Conservation (phyloP, 495 filamentous ascomycete species). For the Neurospora pannonica region DNA sequence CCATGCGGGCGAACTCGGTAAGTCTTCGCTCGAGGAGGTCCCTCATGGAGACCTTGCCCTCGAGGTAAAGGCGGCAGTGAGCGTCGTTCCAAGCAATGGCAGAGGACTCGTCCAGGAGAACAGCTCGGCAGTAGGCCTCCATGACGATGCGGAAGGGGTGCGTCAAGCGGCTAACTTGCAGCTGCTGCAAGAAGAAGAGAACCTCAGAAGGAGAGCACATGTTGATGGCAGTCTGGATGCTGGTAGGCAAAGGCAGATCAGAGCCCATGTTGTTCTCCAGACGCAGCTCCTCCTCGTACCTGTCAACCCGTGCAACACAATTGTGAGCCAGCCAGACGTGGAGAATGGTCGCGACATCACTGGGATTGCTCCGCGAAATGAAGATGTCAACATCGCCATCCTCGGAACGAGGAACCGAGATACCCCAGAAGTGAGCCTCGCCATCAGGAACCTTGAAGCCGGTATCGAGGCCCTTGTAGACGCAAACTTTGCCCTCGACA, state of each 20-base stretch:
- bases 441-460: slow-evolving; percentile 20
- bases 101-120: slow-evolving; percentile 10
- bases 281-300: slow-evolving; percentile 17
- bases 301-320: slow-evolving; percentile 8
- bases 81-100: slow-evolving; percentile 11
- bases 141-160: slow-evolving; percentile 12
- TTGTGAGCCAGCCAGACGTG: slow-evolving; percentile 22
- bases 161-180: slow-evolving; percentile 2
- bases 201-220: slow-evolving; percentile 10
- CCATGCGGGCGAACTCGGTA: not conserved
- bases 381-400: slow-evolving; percentile 8
- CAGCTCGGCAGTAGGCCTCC: slow-evolving; percentile 4
- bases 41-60: slow-evolving; percentile 6
- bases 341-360: slow-evolving; percentile 12
- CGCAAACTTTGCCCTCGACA: slow-evolving; percentile 1
- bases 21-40: slow-evolving; percentile 10
- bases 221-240: slow-evolving; percentile 13
- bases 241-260: slow-evolving; percentile 4
- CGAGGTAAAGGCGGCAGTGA: slow-evolving; percentile 7
- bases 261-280: slow-evolving; percentile 3
- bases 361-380: slow-evolving; percentile 14
- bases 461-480: slow-evolving; percentile 17
- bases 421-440: slow-evolving; percentile 14
- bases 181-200: slow-evolving; percentile 12
- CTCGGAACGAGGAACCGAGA: slow-evolving; percentile 1